phyloP scores from a whole-genome alignment of 352 stramenopile species.

The Pythium utonaiense region DNA sequence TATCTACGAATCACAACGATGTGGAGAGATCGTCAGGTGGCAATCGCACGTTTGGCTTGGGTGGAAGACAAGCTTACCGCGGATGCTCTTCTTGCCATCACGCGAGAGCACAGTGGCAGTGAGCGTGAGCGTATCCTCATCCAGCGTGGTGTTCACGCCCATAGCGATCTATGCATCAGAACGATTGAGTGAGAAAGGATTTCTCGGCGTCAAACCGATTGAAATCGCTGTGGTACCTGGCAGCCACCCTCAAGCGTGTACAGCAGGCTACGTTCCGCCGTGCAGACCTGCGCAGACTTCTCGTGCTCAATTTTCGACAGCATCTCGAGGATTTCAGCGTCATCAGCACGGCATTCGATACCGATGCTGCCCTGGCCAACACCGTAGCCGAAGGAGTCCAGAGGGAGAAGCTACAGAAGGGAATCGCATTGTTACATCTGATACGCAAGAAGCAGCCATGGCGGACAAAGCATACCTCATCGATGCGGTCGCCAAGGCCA shows the following conservation, averaged over 20 bases:
- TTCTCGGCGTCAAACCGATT: background rate
- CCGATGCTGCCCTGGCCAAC: constrained; percentile 86
- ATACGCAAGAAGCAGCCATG: background rate
- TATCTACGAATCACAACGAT: constrained; percentile 13
- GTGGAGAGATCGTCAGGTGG: background rate
- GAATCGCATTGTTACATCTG: background rate
- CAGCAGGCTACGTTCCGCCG: constrained; percentile 78
- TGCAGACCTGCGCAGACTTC: constrained; percentile 72
- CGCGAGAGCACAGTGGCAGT: constrained; percentile 69
- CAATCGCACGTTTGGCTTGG: background rate
- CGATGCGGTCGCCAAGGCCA: constrained; percentile 64
- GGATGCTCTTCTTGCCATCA: constrained; percentile 58
- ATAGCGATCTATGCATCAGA: constrained; percentile 56
- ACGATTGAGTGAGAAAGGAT: background rate
- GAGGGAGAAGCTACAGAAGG: constrained; percentile 43
- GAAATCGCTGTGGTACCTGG: constrained; percentile 38
- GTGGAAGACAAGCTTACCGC: constrained; percentile 29
- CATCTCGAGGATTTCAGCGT: constrained; percentile 72
- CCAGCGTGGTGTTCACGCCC: constrained; percentile 69
- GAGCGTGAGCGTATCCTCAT: constrained; percentile 60
- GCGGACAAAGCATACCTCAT: constrained; percentile 34
- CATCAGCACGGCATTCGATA: constrained; percentile 73
- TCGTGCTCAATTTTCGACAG: constrained; percentile 76
- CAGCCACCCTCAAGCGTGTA: constrained; percentile 82
- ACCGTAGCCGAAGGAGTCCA: constrained; percentile 74